These are phyloP conservation scores for Limonium bicolor DNA, from an alignment of 148 eudicot species.

Conservation along the genomic window DNA sequence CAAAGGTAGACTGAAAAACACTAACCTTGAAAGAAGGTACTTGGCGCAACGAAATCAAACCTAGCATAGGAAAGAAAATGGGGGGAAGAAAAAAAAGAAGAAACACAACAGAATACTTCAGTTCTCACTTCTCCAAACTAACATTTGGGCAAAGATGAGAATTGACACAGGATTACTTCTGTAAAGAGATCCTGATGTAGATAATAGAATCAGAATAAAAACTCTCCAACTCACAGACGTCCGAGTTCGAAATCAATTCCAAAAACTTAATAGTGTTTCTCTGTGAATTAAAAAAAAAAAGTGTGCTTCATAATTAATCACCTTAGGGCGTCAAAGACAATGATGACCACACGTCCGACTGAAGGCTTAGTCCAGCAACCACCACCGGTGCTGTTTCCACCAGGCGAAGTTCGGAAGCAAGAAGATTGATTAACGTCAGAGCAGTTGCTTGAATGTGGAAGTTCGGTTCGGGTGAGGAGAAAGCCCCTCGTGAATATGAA, in stretches of 20 bases:
- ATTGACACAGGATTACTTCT: no score
- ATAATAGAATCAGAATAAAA: not conserved
- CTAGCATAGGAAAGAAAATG: constrained; percentile 13
- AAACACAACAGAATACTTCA: no score
- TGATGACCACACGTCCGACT: constrained; percentile 60
- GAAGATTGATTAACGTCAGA: constrained; percentile 50
- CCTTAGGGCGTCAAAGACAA: constrained; percentile 92
- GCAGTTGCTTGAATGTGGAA: constrained; percentile 60
- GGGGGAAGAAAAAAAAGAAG: not conserved
- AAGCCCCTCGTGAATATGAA: constrained; percentile 81
- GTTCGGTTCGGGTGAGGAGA: constrained; percentile 89
- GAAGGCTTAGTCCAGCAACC: constrained; percentile 74
- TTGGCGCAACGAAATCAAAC: constrained; percentile 93
- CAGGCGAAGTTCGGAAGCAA: constrained; percentile 17
- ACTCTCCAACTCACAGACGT: no score
- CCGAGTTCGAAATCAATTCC: no score
- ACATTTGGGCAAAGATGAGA: no score
- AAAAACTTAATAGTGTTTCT: no score
- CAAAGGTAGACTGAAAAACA: constrained; percentile 1
- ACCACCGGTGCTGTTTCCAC: not conserved
- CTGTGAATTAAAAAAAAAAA: not conserved
- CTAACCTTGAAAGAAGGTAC: constrained; percentile 76
- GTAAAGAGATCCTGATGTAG: no score
- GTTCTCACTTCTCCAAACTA: no score
- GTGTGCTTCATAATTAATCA: not conserved